These are phyloP conservation scores for Pythium rishiriense DNA, from an alignment of 352 stramenopile species.

Conservation along the genomic window DNA sequence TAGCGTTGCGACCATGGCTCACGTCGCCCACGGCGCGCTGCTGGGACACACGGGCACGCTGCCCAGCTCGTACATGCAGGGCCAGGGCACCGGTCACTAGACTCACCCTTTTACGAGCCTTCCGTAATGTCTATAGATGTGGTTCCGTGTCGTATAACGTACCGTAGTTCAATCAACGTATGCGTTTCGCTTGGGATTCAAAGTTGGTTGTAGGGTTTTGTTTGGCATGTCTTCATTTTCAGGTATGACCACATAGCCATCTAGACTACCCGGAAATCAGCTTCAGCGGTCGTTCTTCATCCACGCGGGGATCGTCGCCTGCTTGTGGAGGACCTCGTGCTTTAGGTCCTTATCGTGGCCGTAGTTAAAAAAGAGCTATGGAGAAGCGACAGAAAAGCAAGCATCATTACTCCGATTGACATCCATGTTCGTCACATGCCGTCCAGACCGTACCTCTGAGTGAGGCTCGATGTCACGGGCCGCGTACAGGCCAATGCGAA, in stretches of 20 bases:
- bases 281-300: slow-evolving; percentile 48
- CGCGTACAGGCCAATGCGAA: slow-evolving; percentile 93
- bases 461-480: slow-evolving; percentile 85
- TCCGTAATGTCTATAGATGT: neutral
- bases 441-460: slow-evolving; percentile 60
- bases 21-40: slow-evolving; percentile 7
- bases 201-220: too few relatives aligned
- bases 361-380: slow-evolving; percentile 87
- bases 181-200: too few relatives aligned
- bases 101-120: neutral
- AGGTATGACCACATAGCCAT: too few relatives aligned
- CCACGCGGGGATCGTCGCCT: slow-evolving; percentile 62
- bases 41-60: slow-evolving; percentile 22
- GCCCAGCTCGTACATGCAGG: slow-evolving; percentile 24
- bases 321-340: slow-evolving; percentile 57
- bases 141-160: neutral
- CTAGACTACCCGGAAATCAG: neutral
- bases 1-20: slow-evolving; percentile 14
- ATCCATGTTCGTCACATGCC: neutral
- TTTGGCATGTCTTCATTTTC: too few relatives aligned
- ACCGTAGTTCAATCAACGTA: too few relatives aligned
- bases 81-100: slow-evolving; percentile 16
- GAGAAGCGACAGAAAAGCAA: slow-evolving; percentile 11
- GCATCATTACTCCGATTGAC: neutral
- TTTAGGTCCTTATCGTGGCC: slow-evolving; percentile 75